Base-by-base conservation (phyloP, 1,284 basidiomycete genomes). In the Microbotryum saponariae region DNA sequence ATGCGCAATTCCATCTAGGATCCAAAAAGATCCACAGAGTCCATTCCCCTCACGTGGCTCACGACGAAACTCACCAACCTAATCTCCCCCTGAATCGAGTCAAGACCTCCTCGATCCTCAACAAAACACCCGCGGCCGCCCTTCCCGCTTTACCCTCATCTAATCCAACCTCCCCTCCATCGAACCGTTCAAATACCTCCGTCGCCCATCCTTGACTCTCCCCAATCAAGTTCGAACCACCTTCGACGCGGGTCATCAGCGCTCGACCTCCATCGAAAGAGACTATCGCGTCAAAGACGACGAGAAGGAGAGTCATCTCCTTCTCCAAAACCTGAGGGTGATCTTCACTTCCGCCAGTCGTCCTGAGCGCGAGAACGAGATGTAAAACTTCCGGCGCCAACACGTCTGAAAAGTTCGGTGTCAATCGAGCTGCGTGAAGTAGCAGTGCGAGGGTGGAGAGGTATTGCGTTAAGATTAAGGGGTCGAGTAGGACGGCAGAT, bases 381-480 rank as follows among this genome's bases (percentile, higher is more conserved):
- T 94, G 89, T 51, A 96, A 75, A 4, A 85, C 79, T 63, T 88
- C 85, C 0, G 91, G 90, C 0, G 84, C 88, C 47, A 94, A 78
- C 14, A 93, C 79, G 6, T 83, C 80, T 42, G 90, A 77, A 84
- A 88, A 96, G 63, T 86, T 82, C 0, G 84, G 80, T 21, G 89
- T 85, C 70, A 90, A 85, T 61, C 86, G 82, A 0, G 86, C 83
- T 1, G 89, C 86, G 72, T 96, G 86, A 5, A 88, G 80, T 31
- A 97, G 79, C n/a, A 97, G 81, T 0, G 84, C 82, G 10, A 94
- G 76, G 1, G 91, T 87, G 56, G 82, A 80, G 57, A 97, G 76
- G 59, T 90, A 83, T 60, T 87, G 85, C 25, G 85, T 79, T 20
- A 96, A 79, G 1, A 88, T 81, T 60, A 88, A 73, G 0, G 91